These are phyloP conservation scores for Coemansia umbellata DNA, from an alignment of 192 early-diverging fungal species.

Conservation along the genomic window DNA sequence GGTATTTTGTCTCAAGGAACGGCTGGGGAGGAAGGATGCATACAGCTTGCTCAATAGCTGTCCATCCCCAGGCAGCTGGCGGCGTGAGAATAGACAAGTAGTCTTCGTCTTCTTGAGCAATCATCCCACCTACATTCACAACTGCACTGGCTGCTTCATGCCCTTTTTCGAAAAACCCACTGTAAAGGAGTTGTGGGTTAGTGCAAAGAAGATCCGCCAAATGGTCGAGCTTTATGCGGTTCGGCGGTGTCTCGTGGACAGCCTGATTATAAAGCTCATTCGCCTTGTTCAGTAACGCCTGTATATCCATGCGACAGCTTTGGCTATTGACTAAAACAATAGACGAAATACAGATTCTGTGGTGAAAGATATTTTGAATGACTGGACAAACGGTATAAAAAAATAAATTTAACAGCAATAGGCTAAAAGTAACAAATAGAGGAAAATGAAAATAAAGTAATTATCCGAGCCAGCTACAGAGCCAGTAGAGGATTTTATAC, in stretches of 20 bases:
- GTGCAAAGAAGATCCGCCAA: slow-evolving; percentile 32
- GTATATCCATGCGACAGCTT: too few relatives aligned
- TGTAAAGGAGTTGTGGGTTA: slow-evolving; percentile 31
- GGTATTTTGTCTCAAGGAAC: slow-evolving; percentile 26
- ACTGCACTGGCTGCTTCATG: slow-evolving; percentile 29
- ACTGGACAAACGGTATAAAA: too few relatives aligned
- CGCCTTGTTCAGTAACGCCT: slow-evolving; percentile 5
- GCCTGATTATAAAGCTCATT: slow-evolving; percentile 29
- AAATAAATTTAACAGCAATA: too few relatives aligned
- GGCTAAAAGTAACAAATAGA: too few relatives aligned
- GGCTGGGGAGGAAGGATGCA: slow-evolving; percentile 19
- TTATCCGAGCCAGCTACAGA: too few relatives aligned
- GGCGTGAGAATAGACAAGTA: slow-evolving; percentile 37
- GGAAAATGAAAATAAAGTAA: too few relatives aligned
- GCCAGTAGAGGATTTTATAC: too few relatives aligned
- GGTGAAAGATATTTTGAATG: too few relatives aligned
- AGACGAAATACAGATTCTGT: too few relatives aligned
- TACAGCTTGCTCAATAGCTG: slow-evolving; percentile 40
- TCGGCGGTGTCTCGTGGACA: slow-evolving; percentile 38
- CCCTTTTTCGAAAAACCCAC: slow-evolving; percentile 25
- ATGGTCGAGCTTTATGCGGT: slow-evolving; percentile 43
- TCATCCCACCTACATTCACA: slow-evolving; percentile 10
- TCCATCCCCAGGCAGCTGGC: slow-evolving; percentile 48
- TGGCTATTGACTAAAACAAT: too few relatives aligned
- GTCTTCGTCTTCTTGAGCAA: slow-evolving; percentile 16